Conservation (phyloP, 2,329 filamentous ascomycete genomes). For the Hypoxylon sp. region DNA sequence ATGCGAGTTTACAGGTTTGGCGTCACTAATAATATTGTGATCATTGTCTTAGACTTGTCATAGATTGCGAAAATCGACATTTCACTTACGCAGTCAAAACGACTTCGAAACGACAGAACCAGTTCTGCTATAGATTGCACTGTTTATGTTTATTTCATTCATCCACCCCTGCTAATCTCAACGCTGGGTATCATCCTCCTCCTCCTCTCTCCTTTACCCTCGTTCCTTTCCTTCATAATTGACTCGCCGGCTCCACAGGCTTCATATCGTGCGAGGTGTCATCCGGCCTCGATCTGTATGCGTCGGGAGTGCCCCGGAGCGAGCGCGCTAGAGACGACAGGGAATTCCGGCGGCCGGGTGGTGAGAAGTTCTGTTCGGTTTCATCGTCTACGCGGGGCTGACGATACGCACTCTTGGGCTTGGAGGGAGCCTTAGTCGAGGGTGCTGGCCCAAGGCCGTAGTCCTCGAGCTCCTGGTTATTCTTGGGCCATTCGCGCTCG, state of each 20-base stretch:
- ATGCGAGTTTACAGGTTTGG: not conserved
- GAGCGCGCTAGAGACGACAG: slow-evolving; percentile 38
- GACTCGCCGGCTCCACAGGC: slow-evolving; percentile 41
- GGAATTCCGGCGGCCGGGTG: slow-evolving; percentile 37
- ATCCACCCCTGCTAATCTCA: not conserved
- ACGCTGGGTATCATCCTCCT: slow-evolving; percentile 27
- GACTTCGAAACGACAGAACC: slow-evolving; percentile 15
- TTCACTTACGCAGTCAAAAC: not conserved
- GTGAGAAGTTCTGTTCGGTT: slow-evolving; percentile 14
- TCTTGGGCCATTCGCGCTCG: slow-evolving; percentile 51
- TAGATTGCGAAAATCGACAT: slow-evolving; percentile 1
- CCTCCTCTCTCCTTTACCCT: not conserved
- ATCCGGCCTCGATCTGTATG: slow-evolving; percentile 31
- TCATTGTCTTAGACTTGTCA: not conserved
- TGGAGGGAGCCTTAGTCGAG: slow-evolving; percentile 17
- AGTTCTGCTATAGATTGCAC: slow-evolving; percentile 20
- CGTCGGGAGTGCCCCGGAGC: slow-evolving; percentile 35
- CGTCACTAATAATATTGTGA: not conserved
- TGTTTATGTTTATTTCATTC: slow-evolving; percentile 8
- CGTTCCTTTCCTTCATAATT: slow-evolving; percentile 22
- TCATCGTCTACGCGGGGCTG: slow-evolving; percentile 26
- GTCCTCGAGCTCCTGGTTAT: slow-evolving; percentile 53
- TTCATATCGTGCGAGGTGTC: slow-evolving; percentile 43
- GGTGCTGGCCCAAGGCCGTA: slow-evolving; percentile 48
- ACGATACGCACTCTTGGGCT: slow-evolving; percentile 41